Evolutionary conservation across 78 protist genomes (phyloP), one percentile per base, ranked within the genome.

Genomic region (Chrysochromulina parva): DNA sequence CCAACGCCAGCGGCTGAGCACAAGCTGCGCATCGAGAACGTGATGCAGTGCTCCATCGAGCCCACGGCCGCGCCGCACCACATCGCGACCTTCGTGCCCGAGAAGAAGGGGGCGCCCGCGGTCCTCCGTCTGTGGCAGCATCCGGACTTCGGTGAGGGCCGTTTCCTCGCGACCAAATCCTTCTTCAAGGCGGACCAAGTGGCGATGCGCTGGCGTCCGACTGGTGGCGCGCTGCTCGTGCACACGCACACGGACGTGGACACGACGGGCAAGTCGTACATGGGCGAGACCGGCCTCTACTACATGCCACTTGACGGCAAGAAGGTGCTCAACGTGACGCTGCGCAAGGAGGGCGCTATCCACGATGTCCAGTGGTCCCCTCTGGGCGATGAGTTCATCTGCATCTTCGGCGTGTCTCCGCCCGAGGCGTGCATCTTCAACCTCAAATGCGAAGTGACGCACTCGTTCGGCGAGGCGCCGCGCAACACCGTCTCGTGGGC

Each of bases 341-440:
- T 71, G 65, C 20, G 28, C 14, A 88, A 88, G 85, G 91, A 48
- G 84, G 96, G 96, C 10, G 95, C 94, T 3, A 89, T 94, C 71
- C 93, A 94, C 73, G 93, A 90, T 58, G 81, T 88, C 6, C 54
- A 91, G 53, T 94, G 96, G 96, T 85, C 67, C 66, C 96, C 96
- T 13, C 14, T 19, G 47, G 67, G 60, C 22, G 78, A 26, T 10
- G 93, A 85, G 78, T 94, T 94, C 65, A 24, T 88, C 6, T 90
- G 57, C 6, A 92, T 93, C n/a, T 73, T 80, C 67, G 96, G 96
- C 26, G 74, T 50, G 93, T 69, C 78, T 11, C 78, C 78, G 9
- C 78, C 78, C 13, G 13, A 4, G 16, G 78, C 78, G 53, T 3
- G 26, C 16, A 28, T 69, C 78, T 69, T 69, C 78, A 13, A 58